Base-by-base conservation (phyloP, 768 basidiomycete species). In the Hortiboletus flavorubellus region DNA sequence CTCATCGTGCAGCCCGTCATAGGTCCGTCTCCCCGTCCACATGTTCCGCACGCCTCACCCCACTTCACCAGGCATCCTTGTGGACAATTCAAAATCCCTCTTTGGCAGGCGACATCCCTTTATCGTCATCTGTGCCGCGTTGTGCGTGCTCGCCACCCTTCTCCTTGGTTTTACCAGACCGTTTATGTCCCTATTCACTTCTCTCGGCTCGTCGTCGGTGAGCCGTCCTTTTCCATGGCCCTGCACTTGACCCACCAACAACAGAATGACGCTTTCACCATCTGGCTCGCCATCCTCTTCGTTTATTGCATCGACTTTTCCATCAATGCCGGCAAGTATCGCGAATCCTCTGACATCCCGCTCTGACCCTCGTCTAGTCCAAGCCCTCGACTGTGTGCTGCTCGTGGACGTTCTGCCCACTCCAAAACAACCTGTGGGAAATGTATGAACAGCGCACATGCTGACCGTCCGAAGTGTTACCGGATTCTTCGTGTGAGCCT, bases 381-480 rank as follows among this genome's bases (percentile, higher is more conserved):
- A 89, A 76, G 91, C 93, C 1, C 83, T 93, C 18, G 93, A 97
- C 68, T 88, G 95, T 46, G 91, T 93, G 0, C 79, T 97, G 10
- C 76, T 98, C 9, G 91, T 98, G 1, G 95, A 98, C 66, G 89
- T 81, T 0, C 70, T 96, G 5, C 87, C 93, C 0, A 74, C 88
- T 0, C 67, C 80, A 1, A 76, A 83, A 26, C 95, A 98, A 68
- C 84, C 93, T 7, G 75, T 80, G 9, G 94, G 90, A 1, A 97
- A 95, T 66, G 95, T 95, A 0, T 98, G 95, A 95, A 94, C 93
- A 1, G 92, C 91, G 1, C 76, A 88, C n/a, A 95, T 97, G 92
- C 74, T 90, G 43, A 91, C 91, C 1, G 64, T 94, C 30, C 95
- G 95, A 11, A 85, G 89, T 52, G 86, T 96, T 0, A 75, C 85